These are phyloP conservation scores for Rhodotorula mucilaginosa DNA, from an alignment of 1,284 basidiomycete genomes.

Conservation along the genomic window DNA sequence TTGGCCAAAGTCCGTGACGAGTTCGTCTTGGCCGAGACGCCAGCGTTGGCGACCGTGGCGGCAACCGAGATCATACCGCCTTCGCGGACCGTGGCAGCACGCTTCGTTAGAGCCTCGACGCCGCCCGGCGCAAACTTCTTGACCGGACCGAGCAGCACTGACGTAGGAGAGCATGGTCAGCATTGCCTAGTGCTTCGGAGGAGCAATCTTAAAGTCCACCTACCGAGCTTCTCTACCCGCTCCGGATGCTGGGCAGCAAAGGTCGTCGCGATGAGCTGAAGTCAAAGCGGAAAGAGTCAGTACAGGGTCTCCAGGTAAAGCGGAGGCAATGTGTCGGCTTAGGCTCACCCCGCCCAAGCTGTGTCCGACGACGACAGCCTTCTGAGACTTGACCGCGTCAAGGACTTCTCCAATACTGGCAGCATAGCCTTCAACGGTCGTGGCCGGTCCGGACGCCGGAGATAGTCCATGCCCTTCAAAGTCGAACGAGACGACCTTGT, in stretches of 20 bases:
- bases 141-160: slow-evolving; percentile 41
- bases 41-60: slow-evolving; percentile 24
- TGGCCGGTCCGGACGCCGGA: slow-evolving; percentile 10
- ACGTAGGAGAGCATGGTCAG: too few species aligned
- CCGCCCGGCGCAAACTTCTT: slow-evolving; percentile 15
- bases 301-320: neutral
- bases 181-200: neutral
- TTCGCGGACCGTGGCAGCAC: slow-evolving; percentile 23
- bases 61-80: slow-evolving; percentile 30
- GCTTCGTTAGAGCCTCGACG: slow-evolving; percentile 17
- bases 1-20: slow-evolving; percentile 16
- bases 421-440: neutral
- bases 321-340: too few species aligned
- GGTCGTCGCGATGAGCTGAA: slow-evolving; percentile 24
- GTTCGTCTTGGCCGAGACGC: slow-evolving; percentile 28
- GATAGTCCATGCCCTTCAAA: slow-evolving; percentile 36
- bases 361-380: slow-evolving; percentile 33
- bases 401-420: slow-evolving; percentile 32
- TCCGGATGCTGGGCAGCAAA: slow-evolving; percentile 35
- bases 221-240: slow-evolving; percentile 31
- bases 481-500: slow-evolving; percentile 30
- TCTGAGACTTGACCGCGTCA: slow-evolving; percentile 13
- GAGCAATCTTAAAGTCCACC: neutral
- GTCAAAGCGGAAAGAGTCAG: neutral
- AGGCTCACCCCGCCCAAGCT: slow-evolving; percentile 23